Percentiles rank a stretch among this genome's conserved stretches.
Evolutionary conservation across 306 rosid genomes (phyloP).

Genomic region (Betula pendula): DNA sequence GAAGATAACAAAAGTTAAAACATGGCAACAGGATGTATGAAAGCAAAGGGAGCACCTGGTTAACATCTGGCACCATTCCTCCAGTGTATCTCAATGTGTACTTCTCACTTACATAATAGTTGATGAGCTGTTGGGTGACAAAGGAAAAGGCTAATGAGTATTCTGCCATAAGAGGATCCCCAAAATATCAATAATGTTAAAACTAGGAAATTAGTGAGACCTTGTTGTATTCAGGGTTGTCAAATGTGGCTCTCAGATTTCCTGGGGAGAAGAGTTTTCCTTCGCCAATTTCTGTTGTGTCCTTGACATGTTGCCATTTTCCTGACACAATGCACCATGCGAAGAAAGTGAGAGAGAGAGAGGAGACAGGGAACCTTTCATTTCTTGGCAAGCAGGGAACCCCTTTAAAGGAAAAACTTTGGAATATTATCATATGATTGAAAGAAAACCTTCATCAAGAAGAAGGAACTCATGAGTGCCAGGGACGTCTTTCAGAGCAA

Average conservation of each 20-base stretch:
- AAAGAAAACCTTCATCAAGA: conserved; percentile 80
- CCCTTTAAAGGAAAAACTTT: too few relatives aligned
- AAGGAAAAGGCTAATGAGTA: conserved; percentile 26
- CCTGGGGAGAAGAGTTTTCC: conserved; percentile 99
- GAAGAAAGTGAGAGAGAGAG: not conserved
- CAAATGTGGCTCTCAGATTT: conserved; percentile 94
- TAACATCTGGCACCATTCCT: conserved; percentile 99
- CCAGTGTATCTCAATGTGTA: conserved; percentile 98
- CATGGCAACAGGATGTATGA: conserved; percentile 12
- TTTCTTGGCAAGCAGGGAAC: not conserved
- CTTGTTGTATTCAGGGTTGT: conserved; percentile 83
- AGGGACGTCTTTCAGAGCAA: conserved; percentile 78
- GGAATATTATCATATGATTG: not conserved
- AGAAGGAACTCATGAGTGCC: conserved; percentile 98
- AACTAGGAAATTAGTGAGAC: conserved; percentile 29
- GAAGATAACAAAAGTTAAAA: conserved; percentile 3
- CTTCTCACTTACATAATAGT: conserved; percentile 78
- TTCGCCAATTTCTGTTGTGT: conserved; percentile 86
- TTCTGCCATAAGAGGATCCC: not conserved
- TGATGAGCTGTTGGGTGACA: conserved; percentile 61
- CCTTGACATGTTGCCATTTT: conserved; percentile 98
- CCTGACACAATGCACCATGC: conserved; percentile 48
- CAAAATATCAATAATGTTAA: not conserved
- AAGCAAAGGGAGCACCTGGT: conserved; percentile 64
- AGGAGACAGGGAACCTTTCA: not conserved